Base-by-base conservation (phyloP, 805 yeast genomes). In the Suhomyces pyralidae region DNA sequence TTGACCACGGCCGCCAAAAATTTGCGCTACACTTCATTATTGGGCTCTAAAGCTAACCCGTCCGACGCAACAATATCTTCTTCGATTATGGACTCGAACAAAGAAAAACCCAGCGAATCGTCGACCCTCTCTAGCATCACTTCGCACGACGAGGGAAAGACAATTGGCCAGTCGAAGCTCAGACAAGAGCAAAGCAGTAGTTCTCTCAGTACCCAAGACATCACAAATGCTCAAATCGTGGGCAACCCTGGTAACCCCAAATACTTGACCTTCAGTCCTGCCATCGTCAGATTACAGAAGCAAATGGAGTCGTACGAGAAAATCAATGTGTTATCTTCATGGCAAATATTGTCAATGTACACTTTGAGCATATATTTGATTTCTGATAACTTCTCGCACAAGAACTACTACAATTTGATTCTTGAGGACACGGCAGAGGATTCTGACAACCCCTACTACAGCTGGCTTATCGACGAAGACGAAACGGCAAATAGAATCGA, bases 331-430 rank as follows among this genome's bases (percentile, higher is more conserved):
- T 71, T 74, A n/a, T 72, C 78, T 3, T 69, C 78, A 1, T 75
- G 80, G 80, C 65, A 72, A 42, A 69, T 75, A 8, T 57, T 75
- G 20, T 66, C 77, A 1, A 75, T 75, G 80, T 74, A 60, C 54
- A 52, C 66, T 14, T 62, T 74, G 51, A 61, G 61, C 22, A 56
- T 75, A 15, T 63, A 55, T 53, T 59, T 67, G 46, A 61, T 73
- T 1, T 51, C 66, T n/a, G 74, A 70, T n/a, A 50, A 48, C 12
- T 53, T 60, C 48, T 59, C 66, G 8, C 60, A 59, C 9, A 57
- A 58, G 20, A 64, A 59, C 46, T 67, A 61, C 51, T 74, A 56
- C 58, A 69, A 68, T 47, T 59, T 75, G 20, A 62, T 56, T 10
- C 59, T 74, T 26, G 56, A 55, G 15, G 60, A 61, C n/a, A 56